Evolutionary conservation across 805 yeast species (phyloP), one percentile per base, ranked within the genome.

Genomic region (Zygosaccharomyces lentus): DNA sequence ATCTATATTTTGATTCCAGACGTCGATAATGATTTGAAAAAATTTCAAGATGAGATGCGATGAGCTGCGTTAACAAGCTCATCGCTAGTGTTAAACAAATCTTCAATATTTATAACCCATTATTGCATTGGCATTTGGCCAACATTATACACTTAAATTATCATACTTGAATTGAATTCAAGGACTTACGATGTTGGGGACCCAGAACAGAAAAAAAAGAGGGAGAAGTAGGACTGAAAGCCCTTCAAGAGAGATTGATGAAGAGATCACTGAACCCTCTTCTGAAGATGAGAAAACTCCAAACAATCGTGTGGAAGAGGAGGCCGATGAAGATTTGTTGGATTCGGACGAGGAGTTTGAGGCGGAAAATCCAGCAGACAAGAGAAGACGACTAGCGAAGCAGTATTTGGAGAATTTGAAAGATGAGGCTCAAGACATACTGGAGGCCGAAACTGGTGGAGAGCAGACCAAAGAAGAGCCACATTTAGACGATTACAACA

Each of bases 381-480:
- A 87, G 67, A 80, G 99, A 67, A 79, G 99, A 68, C 74, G 98
- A 60, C 74, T 93, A 49, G 98, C 98, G 13, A 89, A 89, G 66
- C 93, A 90, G 66, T 93, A 93, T 65, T 71, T 93, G 51, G 89
- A 84, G 37, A 85, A 84, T 59, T 69, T 93, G 58, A 80, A 85
- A 62, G 68, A 71, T 3, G 87, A 84, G 50, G 75, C 74, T 15
- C 75, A 70, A 21, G 68, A 64, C 2, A 67, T 67, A 35, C 73
- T 66, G 12, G 48, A 55, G 3, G 60, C 53, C 19, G 37, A 45
- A 6, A 29, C 40, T 7, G 32, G 38, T 4, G 58, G 49, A 37
- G 53, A 48, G 27, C 55, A 51, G 15, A 45, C 38, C 10, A 50
- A 46, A 6, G 46, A 48, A n/a, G 58, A 58, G 12, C 58, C 64